Evolutionary conservation across 2,329 filamentous ascomycete genomes (phyloP), one percentile per base, ranked within the genome.

Genomic region (Alternaria dauci): DNA sequence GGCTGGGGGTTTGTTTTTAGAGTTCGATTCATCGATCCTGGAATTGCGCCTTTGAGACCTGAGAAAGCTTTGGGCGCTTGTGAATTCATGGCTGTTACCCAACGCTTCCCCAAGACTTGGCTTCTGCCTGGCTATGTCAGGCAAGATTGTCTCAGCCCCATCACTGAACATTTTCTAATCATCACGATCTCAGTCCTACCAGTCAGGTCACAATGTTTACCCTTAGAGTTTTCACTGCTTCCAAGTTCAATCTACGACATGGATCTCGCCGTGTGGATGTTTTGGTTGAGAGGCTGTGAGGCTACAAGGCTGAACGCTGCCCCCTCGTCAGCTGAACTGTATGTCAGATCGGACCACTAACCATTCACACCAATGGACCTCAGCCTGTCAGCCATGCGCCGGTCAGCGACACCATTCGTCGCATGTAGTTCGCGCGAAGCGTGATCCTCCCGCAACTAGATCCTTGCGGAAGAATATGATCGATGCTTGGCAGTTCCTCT

Each of bases 271-370:
- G 16, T 18, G 12, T 32, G 20, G 36, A 20, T 26, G 38, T 8
- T 51, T 59, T 55, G 43, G 52, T n/a, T 51, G 38, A 32, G 23
- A 51, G 14, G 44, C 14, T 34, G 30, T 38, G n/a, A 30, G 28
- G 44, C 14, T 34, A 23, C 30, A 14, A 30, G 28, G 38, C 30
- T 32, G 38, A 11, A n/a, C 25, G 12, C 38, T n/a, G 8, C 30
- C 36, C 52, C 39, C 46, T 46, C 25, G 39, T 51, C 57, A 56
- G 52, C 57, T 59, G 57, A 59, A 42, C 34, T 5, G 53, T 59
- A 51, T 52, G 57, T 59, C 44, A 59, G 57, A 56, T 51, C 57
- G 56, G 57, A 52, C 44, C 52, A 51, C 47, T 26, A 12, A 42
- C 32, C 8, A 32, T 25, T 46, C 39, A 12, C 18, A 38, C 20